Conservation (phyloP, 768 basidiomycete genomes). For the Pholiota conissans region DNA sequence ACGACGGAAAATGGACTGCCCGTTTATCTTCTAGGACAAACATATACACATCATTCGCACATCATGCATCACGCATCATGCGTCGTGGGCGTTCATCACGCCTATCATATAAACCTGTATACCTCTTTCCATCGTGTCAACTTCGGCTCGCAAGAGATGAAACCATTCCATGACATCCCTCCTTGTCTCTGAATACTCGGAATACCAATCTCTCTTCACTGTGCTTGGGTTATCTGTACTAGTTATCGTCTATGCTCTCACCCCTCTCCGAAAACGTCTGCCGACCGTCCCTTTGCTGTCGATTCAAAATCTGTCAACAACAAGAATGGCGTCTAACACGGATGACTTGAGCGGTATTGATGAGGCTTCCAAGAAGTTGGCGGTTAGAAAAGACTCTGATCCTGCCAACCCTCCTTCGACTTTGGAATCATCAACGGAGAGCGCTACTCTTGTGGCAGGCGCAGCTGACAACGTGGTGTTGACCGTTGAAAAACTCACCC, state of each 20-base stretch:
- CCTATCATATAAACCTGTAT: too few relatives aligned
- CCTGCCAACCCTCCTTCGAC: not conserved
- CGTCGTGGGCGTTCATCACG: too few relatives aligned
- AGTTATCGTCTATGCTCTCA: not conserved
- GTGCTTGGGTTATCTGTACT: not conserved
- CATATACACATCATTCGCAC: too few relatives aligned
- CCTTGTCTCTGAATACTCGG: not conserved
- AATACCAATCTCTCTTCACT: not conserved
- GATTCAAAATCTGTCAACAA: not conserved
- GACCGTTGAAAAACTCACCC: not conserved
- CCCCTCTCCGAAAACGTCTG: not conserved
- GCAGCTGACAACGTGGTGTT: not conserved
- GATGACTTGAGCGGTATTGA: not conserved
- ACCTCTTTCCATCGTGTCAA: not conserved
- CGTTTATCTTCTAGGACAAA: too few relatives aligned
- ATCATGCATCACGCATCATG: too few relatives aligned
- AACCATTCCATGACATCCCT: not conserved
- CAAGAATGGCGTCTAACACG: not conserved
- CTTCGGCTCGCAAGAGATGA: not conserved
- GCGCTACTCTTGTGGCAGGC: not conserved
- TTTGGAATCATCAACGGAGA: not conserved
- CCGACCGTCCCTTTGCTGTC: not conserved
- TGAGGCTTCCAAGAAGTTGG: not conserved
- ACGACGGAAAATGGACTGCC: too few relatives aligned
- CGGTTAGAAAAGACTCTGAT: not conserved